Conservation (phyloP, 1,284 basidiomycete species). For the Tremellales sp. region DNA sequence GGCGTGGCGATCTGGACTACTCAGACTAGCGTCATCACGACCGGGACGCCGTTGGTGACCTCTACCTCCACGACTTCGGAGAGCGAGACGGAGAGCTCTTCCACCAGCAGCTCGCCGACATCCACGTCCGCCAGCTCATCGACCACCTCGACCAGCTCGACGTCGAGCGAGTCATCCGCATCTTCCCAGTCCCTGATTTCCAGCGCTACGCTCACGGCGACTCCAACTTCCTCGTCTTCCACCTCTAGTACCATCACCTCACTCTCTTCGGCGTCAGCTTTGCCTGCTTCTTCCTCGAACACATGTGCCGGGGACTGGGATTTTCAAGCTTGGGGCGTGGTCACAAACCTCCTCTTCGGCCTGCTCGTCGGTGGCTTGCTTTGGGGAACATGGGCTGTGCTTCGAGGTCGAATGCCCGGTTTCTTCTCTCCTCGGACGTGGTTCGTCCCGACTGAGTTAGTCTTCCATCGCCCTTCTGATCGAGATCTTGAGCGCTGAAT, state of each 20-base stretch:
- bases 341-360: conserved; percentile 18
- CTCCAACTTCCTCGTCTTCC: neutral
- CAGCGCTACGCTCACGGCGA: neutral
- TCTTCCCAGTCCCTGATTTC: neutral
- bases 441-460: conserved; percentile 30
- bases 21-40: neutral
- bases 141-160: conserved; percentile 1
- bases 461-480: neutral
- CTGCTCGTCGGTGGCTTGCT: conserved; percentile 21
- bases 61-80: conserved; percentile 1
- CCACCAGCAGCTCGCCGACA: neutral
- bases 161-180: conserved; percentile 2
- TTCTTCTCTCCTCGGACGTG: conserved; percentile 30
- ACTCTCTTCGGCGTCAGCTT: neutral
- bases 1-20: neutral
- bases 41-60: neutral
- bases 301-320: conserved; percentile 39
- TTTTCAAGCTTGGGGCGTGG: conserved; percentile 31
- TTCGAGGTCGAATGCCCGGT: conserved; percentile 15
- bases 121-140: conserved; percentile 3
- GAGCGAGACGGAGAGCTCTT: conserved; percentile 3
- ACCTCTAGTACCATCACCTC: conserved; percentile 1
- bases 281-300: conserved; percentile 8
- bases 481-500: neutral
- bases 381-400: conserved; percentile 29